A percentile compares a stretch with the other conserved stretches of the same genome.
Evolutionary conservation across 768 basidiomycete species (phyloP).

Genomic region (Tulasnella calospora): DNA sequence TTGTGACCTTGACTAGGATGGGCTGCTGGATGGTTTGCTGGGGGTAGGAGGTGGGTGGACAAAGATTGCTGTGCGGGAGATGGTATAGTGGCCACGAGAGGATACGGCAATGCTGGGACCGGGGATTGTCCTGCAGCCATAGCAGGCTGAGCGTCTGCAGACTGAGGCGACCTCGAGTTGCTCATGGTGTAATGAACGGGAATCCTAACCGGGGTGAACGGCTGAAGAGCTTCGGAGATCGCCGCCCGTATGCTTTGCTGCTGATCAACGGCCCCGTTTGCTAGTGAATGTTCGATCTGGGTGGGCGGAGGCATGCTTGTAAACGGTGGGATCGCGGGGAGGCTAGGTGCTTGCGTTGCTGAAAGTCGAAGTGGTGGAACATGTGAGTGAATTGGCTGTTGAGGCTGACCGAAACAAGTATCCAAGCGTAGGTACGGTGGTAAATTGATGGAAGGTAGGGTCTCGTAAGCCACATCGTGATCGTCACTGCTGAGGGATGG

Average conservation of each 20-base stretch:
- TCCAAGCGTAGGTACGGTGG: slow-evolving; percentile 15
- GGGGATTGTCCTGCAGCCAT: not conserved
- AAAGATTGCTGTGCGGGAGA: not conserved
- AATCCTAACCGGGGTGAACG: slow-evolving; percentile 10
- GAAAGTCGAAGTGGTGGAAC: not conserved
- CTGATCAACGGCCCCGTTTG: not conserved
- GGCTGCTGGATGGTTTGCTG: not conserved
- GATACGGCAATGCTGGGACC: slow-evolving; percentile 9
- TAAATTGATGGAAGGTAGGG: slow-evolving; percentile 5
- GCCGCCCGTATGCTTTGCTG: slow-evolving; percentile 5
- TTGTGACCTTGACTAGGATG: not conserved
- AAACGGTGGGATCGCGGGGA: not conserved
- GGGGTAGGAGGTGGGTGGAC: not conserved
- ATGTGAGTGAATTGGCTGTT: not conserved
- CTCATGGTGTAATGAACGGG: slow-evolving; percentile 4
- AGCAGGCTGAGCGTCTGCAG: not conserved
- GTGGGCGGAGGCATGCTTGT: not conserved
- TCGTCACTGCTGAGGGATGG: not conserved
- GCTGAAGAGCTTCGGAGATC: slow-evolving; percentile 18
- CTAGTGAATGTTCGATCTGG: not conserved
- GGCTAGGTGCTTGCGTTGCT: not conserved
- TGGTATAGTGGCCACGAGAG: not conserved
- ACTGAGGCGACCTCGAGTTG: not conserved
- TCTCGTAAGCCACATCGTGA: not conserved
- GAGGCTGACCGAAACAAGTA: not conserved